Conservation (phyloP, 345 rosid species). For the Moricandia moricandioides region DNA sequence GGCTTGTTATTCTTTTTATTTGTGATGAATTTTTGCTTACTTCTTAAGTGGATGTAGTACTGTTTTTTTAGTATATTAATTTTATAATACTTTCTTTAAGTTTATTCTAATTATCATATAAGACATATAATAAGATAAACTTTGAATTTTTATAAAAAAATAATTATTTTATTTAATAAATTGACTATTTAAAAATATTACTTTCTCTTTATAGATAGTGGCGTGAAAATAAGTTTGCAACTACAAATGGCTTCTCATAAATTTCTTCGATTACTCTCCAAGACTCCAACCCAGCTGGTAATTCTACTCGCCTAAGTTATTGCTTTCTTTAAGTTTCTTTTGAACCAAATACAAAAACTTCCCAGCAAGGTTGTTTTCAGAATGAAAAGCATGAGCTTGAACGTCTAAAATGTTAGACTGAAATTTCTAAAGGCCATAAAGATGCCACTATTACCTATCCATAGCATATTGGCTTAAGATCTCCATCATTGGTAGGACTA, state of each 20-base stretch:
- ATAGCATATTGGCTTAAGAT: too few relatives aligned
- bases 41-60: too few relatives aligned
- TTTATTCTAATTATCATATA: too few relatives aligned
- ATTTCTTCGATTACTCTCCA: slow-evolving; percentile 87
- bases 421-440: not conserved
- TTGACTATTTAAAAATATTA: too few relatives aligned
- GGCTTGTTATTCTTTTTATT: too few relatives aligned
- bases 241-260: slow-evolving; percentile 72
- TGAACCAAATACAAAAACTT: slow-evolving; percentile 78
- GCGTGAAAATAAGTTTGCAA: slow-evolving; percentile 61
- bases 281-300: slow-evolving; percentile 81
- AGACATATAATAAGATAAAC: too few relatives aligned
- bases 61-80: too few relatives aligned
- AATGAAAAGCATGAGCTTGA: slow-evolving; percentile 14
- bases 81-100: too few relatives aligned
- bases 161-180: too few relatives aligned
- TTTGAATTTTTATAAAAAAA: too few relatives aligned
- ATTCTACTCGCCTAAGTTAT: slow-evolving; percentile 82
- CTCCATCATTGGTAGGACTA: too few relatives aligned
- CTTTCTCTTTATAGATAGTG: not conserved
- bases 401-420: not conserved
- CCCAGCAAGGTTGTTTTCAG: slow-evolving; percentile 53
- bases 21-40: too few relatives aligned
- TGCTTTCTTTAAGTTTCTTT: slow-evolving; percentile 86
- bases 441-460: slow-evolving; percentile 47